Base-by-base conservation (phyloP, 2,329 filamentous ascomycete genomes). In the Exophiala mesophila region DNA sequence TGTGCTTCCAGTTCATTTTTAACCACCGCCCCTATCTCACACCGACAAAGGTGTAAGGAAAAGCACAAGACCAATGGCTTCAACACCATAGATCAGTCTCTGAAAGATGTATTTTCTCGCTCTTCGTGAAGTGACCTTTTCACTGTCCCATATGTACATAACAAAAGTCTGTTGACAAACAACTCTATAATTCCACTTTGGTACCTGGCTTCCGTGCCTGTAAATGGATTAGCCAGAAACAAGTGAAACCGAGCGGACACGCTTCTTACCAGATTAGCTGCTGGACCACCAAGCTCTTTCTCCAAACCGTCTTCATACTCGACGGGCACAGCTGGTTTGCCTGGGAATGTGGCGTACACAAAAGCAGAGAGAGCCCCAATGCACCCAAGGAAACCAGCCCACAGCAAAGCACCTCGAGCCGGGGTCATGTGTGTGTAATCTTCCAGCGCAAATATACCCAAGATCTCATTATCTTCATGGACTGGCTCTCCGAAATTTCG, bases 401-500 rank as follows among this genome's bases (percentile, higher is more conserved):
- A 66, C 68, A 88, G 80, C 47, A 82, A 58, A 24, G 81, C 62
- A 45, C 79, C 86, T 60, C 82, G 88, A 51, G 78, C 77, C 12
- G 89, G 72, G 36, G 77, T 83, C 59, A 79, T 77, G 74, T 92
- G 90, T 42, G 82, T 92, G 71, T 98, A 97, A 59, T 89, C 83
- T 64, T 92, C 82, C 2, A 88, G 80, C 37, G 86, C 84, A 69
- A 98, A 90, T 53, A 95, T 83, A 57, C 88, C 89, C 44, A 97
- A 74, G 44, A 88, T 76, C 64, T 98, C 94, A 67, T 96, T 85
- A 66, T 98, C 92, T 68, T 98, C 94, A 67, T 98, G 90, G 39
- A 94, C 80, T 9, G 90, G 87, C 68, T 98, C 94, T 67, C 89
- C 89, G 64, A 86, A 97, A 76, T 98, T 97, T 60, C 92, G 81